Percentiles rank a stretch among this genome's conserved stretches.
phyloP scores from a whole-genome alignment of 2,329 filamentous ascomycete genomes.

The Fusarium sp. region DNA sequence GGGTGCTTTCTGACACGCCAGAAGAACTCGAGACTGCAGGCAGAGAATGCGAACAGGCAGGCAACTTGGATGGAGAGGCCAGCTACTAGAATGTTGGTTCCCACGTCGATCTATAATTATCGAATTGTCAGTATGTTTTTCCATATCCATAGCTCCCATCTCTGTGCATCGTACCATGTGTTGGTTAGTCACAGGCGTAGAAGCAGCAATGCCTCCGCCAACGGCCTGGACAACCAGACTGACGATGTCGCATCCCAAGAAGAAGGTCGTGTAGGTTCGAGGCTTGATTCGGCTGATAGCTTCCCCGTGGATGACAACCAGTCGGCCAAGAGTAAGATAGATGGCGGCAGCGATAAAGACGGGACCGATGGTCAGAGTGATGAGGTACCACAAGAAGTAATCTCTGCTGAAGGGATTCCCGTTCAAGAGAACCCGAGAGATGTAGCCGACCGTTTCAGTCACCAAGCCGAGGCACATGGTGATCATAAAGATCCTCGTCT shows the following conservation, averaged over 20 bases:
- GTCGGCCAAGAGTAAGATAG: constrained; percentile 40
- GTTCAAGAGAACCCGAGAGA: constrained; percentile 31
- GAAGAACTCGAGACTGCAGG: constrained; percentile 30
- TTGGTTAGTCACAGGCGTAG: constrained; percentile 27
- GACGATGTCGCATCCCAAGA: constrained; percentile 32
- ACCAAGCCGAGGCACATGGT: constrained; percentile 38
- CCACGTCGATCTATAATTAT: constrained; percentile 16
- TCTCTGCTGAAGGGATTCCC: constrained; percentile 30
- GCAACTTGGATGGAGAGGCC: constrained; percentile 32
- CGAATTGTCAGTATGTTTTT: not conserved
- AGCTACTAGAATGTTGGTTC: constrained; percentile 34
- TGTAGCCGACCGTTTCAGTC: constrained; percentile 37
- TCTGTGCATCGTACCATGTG: constrained; percentile 11
- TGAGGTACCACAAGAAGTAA: constrained; percentile 33
- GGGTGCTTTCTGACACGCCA: constrained; percentile 29
- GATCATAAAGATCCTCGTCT: constrained; percentile 36
- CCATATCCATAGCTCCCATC: not conserved
- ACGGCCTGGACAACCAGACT: constrained; percentile 32
- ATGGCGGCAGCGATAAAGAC: constrained; percentile 42
- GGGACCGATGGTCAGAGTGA: constrained; percentile 41
- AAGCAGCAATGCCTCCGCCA: constrained; percentile 32
- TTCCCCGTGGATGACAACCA: constrained; percentile 37
- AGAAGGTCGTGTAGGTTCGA: constrained; percentile 25
- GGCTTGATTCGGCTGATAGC: constrained; percentile 25
- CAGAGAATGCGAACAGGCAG: constrained; percentile 29